Percentiles rank a stretch among this genome's conserved stretches.
Conservation (phyloP, 192 early-diverging fungal genomes). For the Coemansia nantahalensis region DNA sequence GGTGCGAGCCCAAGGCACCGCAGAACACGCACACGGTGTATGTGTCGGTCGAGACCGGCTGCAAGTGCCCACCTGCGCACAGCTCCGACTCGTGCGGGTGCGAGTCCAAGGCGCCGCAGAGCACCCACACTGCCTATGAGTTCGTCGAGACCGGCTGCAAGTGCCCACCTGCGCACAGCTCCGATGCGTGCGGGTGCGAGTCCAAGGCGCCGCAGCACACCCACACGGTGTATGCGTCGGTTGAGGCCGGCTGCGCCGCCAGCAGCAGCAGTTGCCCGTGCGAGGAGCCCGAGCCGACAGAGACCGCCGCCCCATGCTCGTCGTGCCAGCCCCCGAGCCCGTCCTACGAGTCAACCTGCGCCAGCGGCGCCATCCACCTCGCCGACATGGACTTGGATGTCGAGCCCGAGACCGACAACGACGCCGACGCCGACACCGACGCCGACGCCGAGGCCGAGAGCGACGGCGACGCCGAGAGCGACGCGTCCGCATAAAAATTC, state of each 20-base stretch:
- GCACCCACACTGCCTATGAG: slow-evolving; percentile 32
- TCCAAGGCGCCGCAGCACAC: slow-evolving; percentile 4
- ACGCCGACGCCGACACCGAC: neutral
- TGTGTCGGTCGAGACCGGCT: slow-evolving; percentile 29
- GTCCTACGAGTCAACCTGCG: slow-evolving; percentile 1
- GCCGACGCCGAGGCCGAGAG: neutral
- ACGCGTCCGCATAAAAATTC: too few species aligned
- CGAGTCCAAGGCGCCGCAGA: slow-evolving; percentile 3
- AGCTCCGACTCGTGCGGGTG: slow-evolving; percentile 2
- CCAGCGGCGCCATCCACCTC: neutral
- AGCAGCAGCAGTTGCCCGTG: too few species aligned
- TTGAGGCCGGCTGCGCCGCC: neutral
- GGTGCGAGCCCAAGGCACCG: neutral
- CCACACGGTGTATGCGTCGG: slow-evolving; percentile 14
- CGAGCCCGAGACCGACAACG: neutral
- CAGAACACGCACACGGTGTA: slow-evolving; percentile 22
- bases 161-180: neutral
- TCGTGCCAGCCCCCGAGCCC: neutral
- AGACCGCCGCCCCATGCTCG: neutral
- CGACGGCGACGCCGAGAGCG: slow-evolving; percentile 1
- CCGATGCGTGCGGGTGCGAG: too few species aligned
- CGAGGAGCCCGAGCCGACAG: too few species aligned
- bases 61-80: too few species aligned
- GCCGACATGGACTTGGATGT: neutral
- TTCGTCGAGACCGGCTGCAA: slow-evolving; percentile 14